Evolutionary conservation across 192 early-diverging fungal species (phyloP).

Genomic region (Gorgonomyces haynaldii): DNA sequence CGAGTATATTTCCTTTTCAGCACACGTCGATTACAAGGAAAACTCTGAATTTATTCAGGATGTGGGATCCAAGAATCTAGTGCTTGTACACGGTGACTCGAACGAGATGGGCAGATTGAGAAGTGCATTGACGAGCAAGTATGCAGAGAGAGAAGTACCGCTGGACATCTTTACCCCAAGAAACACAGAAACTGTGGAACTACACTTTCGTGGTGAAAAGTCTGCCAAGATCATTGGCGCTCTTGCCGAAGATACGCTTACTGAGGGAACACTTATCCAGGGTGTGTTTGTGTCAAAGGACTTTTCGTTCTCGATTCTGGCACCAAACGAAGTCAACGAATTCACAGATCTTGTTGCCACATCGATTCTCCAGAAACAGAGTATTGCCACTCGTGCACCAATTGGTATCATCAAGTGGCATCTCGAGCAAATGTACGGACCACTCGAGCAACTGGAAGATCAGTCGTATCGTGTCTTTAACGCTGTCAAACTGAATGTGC

Average conservation of each 20-base stretch:
- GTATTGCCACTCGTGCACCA: slow-evolving; percentile 62
- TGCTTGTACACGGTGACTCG: slow-evolving; percentile 91
- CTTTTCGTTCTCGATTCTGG: slow-evolving; percentile 81
- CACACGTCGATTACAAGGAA: slow-evolving; percentile 94
- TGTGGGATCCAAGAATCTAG: slow-evolving; percentile 78
- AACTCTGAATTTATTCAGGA: slow-evolving; percentile 96
- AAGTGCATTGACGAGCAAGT: slow-evolving; percentile 74
- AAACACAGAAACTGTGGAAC: slow-evolving; percentile 77
- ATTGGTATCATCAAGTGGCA: slow-evolving; percentile 76
- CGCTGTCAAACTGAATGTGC: slow-evolving; percentile 20
- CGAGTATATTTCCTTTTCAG: slow-evolving; percentile 93
- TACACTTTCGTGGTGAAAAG: slow-evolving; percentile 93
- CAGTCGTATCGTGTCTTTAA: not conserved
- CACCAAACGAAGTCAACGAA: slow-evolving; percentile 65
- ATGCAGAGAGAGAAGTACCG: slow-evolving; percentile 62
- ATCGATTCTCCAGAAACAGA: slow-evolving; percentile 64
- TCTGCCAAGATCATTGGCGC: slow-evolving; percentile 82
- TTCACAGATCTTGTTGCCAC: slow-evolving; percentile 68
- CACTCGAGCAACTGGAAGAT: slow-evolving; percentile 21
- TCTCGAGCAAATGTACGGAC: slow-evolving; percentile 90
- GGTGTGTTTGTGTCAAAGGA: slow-evolving; percentile 84
- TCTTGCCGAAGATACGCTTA: slow-evolving; percentile 65
- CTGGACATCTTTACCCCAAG: slow-evolving; percentile 78
- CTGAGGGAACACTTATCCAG: slow-evolving; percentile 45
- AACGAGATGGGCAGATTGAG: slow-evolving; percentile 87